Percentiles rank a stretch among this genome's conserved stretches.
Conservation (phyloP, 2,329 filamentous ascomycete genomes). For the Teratosphaeria epicoccoides region DNA sequence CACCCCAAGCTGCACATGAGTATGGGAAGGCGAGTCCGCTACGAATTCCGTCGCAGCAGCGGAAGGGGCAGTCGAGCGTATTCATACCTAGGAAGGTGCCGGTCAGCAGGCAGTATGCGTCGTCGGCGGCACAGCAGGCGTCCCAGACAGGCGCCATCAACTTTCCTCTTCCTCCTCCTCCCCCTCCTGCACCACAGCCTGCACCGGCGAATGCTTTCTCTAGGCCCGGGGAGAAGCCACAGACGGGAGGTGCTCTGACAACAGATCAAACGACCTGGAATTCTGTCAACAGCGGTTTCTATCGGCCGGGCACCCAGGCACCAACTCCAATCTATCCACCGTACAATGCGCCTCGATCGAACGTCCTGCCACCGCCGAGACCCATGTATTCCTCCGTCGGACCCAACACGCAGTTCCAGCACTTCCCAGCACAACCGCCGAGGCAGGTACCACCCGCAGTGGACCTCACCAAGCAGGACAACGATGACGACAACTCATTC, state of each 20-base stretch:
- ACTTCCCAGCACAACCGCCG: constrained; percentile 17
- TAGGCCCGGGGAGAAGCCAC: neutral
- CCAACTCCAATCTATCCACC: neutral
- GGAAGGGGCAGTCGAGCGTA: constrained; percentile 11
- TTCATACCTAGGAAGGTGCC: constrained; percentile 17
- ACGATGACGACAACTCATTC: constrained; percentile 37
- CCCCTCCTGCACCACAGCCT: constrained; percentile 10
- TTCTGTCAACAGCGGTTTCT: neutral
- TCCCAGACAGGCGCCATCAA: constrained; percentile 1
- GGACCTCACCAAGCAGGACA: constrained; percentile 36
- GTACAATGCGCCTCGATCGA: constrained; percentile 34
- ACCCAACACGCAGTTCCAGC: constrained; percentile 31
- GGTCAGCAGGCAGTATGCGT: constrained; percentile 3
- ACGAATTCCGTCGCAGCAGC: constrained; percentile 32
- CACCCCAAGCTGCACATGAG: constrained; percentile 33
- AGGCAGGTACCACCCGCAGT: constrained; percentile 34
- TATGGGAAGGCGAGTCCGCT: constrained; percentile 52
- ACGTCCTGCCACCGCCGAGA: constrained; percentile 40
- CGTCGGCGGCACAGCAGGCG: constrained; percentile 2
- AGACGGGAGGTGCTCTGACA: neutral
- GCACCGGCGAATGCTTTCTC: neutral
- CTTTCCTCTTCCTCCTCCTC: constrained; percentile 16
- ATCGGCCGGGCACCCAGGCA: neutral
- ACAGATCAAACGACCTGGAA: neutral
- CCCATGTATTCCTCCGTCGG: constrained; percentile 44